phyloP scores from a whole-genome alignment of 176 grass and related monocot species.

The Guadua angustifolia region DNA sequence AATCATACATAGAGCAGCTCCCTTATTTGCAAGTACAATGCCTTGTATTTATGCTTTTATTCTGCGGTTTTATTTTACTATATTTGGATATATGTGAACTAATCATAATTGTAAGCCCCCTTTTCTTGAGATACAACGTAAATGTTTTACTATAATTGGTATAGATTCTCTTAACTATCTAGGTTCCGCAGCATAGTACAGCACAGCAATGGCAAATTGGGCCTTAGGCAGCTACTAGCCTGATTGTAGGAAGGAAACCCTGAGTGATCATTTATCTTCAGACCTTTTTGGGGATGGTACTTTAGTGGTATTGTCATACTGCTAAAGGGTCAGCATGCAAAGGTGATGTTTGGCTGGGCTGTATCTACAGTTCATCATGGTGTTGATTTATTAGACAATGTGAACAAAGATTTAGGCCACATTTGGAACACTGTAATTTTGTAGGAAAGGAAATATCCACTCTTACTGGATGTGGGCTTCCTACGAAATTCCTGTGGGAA shows the following conservation, averaged over 20 bases:
- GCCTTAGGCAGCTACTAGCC: neutral
- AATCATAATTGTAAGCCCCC: neutral
- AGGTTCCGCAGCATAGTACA: neutral
- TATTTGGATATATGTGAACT: neutral
- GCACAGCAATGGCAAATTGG: neutral
- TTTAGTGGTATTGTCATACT: neutral
- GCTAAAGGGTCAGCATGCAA: neutral
- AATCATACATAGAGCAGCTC: neutral
- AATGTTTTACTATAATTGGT: neutral
- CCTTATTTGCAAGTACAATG: neutral
- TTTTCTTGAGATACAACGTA: neutral
- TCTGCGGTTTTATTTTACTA: neutral
- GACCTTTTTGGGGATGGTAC: neutral
- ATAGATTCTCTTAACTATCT: neutral
- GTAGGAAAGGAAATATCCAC: neutral
- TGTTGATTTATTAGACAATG: constrained; percentile 16
- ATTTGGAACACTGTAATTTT: neutral
- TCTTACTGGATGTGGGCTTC: neutral
- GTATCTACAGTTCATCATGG: neutral
- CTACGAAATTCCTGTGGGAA: neutral
- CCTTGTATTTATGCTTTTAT: neutral
- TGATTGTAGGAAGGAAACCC: neutral
- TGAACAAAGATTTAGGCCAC: neutral
- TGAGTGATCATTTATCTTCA: constrained; percentile 16
- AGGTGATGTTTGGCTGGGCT: constrained; percentile 15